Percentiles rank a stretch among this genome's conserved stretches.
phyloP scores from a whole-genome alignment of 192 early-diverging fungal species.

The Globomyces pollinis-pini region DNA sequence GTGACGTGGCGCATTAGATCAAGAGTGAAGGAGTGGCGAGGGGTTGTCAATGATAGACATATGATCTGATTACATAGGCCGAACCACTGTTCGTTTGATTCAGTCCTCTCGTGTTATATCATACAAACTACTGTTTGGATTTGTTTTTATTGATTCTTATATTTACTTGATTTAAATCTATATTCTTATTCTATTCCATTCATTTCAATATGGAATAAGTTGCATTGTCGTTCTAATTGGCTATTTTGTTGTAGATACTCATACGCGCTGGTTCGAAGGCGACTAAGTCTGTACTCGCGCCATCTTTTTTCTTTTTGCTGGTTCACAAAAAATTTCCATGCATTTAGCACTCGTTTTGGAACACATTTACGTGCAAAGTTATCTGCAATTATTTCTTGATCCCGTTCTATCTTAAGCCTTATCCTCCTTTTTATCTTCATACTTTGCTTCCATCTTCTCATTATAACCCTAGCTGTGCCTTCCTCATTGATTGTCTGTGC shows the following conservation, averaged over 20 bases:
- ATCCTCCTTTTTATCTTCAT: background rate
- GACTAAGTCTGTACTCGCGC: constrained; percentile 1
- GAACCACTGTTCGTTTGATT: too few relatives aligned
- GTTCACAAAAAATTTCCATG: background rate
- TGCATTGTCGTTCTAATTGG: background rate
- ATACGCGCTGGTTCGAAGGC: background rate
- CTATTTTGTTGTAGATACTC: background rate
- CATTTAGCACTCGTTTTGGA: background rate
- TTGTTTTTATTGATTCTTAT: too few relatives aligned
- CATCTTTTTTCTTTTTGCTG: constrained; percentile 7
- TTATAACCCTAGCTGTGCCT: background rate
- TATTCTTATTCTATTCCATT: too few relatives aligned
- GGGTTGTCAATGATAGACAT: too few relatives aligned
- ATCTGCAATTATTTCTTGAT: background rate
- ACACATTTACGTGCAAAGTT: background rate
- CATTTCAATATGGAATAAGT: background rate
- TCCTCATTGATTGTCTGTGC: background rate
- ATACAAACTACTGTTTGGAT: too few relatives aligned
- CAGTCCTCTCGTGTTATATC: too few relatives aligned
- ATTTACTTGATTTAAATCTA: too few relatives aligned
- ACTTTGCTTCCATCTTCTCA: background rate
- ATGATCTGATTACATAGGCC: too few relatives aligned
- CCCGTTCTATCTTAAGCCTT: background rate
- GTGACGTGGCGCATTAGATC: too few relatives aligned
- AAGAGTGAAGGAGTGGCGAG: too few relatives aligned